Conservation (phyloP, 352 stramenopile species). For the Pythium insidiosum region DNA sequence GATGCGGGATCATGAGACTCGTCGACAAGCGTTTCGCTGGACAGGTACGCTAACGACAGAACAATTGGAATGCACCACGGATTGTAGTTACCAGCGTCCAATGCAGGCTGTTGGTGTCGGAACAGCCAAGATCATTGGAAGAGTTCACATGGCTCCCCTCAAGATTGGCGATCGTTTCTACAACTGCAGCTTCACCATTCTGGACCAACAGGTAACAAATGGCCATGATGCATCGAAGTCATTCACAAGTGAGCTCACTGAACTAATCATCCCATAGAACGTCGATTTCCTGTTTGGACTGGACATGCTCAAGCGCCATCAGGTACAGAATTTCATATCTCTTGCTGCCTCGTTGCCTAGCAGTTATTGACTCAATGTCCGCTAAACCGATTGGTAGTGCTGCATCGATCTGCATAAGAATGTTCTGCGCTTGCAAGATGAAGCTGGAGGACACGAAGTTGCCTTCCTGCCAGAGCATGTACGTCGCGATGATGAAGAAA, state of each 20-base stretch:
- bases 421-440: conserved; percentile 77
- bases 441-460: conserved; percentile 61
- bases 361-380: too few relatives aligned
- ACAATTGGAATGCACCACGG: conserved; percentile 10
- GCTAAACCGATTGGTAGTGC: too few relatives aligned
- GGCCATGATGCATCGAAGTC: too few relatives aligned
- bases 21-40: conserved; percentile 86
- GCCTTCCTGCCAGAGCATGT: conserved; percentile 84
- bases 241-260: too few relatives aligned
- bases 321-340: conserved; percentile 25
- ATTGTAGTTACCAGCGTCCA: conserved; percentile 40
- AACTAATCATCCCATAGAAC: conserved; percentile 34
- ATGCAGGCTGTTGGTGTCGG: conserved; percentile 91
- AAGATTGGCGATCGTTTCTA: conserved; percentile 89
- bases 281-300: conserved; percentile 98
- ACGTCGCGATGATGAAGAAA: neutral
- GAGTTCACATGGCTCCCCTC: conserved; percentile 90
- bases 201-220: conserved; percentile 61
- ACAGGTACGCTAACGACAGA: conserved; percentile 28
- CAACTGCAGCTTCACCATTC: conserved; percentile 93
- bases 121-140: conserved; percentile 94
- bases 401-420: conserved; percentile 94
- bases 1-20: conserved; percentile 85
- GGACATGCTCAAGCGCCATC: conserved; percentile 97
- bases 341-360: neutral